Percentiles rank a stretch among this genome's conserved stretches.
These are phyloP conservation scores for Plasmodium malariae DNA, from an alignment of 169 alveolate genomes.

Conservation along the genomic window DNA sequence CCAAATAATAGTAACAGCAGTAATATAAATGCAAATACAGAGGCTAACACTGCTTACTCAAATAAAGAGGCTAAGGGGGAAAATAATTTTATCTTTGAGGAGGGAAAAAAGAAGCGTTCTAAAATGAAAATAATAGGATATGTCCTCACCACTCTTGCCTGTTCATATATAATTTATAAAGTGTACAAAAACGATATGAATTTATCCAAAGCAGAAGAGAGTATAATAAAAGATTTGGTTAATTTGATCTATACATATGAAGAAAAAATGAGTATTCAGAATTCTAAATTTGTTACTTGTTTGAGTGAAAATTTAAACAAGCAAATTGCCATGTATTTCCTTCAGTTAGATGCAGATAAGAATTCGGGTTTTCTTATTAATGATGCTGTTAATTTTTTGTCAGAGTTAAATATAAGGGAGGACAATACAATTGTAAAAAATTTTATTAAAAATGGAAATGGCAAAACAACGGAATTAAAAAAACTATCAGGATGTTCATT, in stretches of 20 bases:
- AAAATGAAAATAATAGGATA: constrained; percentile 27
- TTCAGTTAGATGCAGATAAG: constrained; percentile 70
- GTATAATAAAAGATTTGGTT: constrained; percentile 41
- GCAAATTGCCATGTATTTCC: constrained; percentile 73
- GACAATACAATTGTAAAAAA: constrained; percentile 53
- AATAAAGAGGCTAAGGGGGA: no score
- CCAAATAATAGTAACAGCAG: neutral
- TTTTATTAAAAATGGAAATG: constrained; percentile 64
- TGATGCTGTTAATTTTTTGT: constrained; percentile 61
- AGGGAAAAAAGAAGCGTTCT: constrained; percentile 36
- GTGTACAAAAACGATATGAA: constrained; percentile 62
- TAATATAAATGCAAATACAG: neutral
- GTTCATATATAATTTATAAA: constrained; percentile 43
- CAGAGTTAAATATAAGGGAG: constrained; percentile 60
- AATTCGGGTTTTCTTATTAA: constrained; percentile 53
- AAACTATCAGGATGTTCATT: constrained; percentile 69
- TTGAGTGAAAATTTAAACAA: constrained; percentile 38
- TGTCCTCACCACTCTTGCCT: neutral
- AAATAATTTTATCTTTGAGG: neutral
- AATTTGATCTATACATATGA: constrained; percentile 38
- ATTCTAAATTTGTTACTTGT: constrained; percentile 71
- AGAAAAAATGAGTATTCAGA: constrained; percentile 48
- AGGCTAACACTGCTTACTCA: no score
- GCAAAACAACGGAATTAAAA: constrained; percentile 47
- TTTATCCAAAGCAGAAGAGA: constrained; percentile 74